Percentiles rank a stretch among this genome's conserved stretches.
phyloP scores from a whole-genome alignment of 2,329 filamentous ascomycete species.

The Drechslerella coelobrocha region DNA sequence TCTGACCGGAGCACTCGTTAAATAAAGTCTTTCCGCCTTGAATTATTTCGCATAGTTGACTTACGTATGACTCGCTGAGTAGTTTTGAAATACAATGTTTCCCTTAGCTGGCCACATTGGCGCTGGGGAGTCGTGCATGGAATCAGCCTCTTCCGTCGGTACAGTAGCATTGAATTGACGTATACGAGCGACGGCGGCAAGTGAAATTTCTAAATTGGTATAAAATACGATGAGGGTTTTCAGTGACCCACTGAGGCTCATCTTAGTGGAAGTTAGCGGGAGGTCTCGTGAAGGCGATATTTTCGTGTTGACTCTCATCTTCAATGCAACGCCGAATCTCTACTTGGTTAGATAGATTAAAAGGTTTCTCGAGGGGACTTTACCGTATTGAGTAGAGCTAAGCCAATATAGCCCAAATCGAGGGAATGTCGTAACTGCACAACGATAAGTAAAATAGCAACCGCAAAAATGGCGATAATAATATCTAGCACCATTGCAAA shows the following conservation, averaged over 20 bases:
- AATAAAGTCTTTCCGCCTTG: too few species aligned
- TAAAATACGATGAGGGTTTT: conserved; percentile 55
- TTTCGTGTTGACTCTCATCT: not conserved
- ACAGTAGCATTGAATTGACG: conserved; percentile 33
- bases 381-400: conserved; percentile 56
- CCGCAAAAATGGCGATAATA: conserved; percentile 58
- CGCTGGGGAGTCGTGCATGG: conserved; percentile 12
- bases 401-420: conserved; percentile 56
- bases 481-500: conserved; percentile 59
- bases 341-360: not conserved
- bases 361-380: conserved; percentile 51
- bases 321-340: too few species aligned
- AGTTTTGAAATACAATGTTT: conserved; percentile 20
- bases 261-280: conserved; percentile 16
- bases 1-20: too few species aligned
- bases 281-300: too few species aligned
- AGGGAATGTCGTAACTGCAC: conserved; percentile 56
- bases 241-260: conserved; percentile 54
- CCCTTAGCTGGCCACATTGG: conserved; percentile 33
- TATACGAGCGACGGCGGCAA: conserved; percentile 56
- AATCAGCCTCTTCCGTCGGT: conserved; percentile 23
- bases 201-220: conserved; percentile 56
- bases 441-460: conserved; percentile 58
- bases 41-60: too few species aligned
- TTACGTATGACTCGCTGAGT: conserved; percentile 48